Evolutionary conservation across 2,329 filamentous ascomycete species (phyloP).

Genomic region (Colletotrichum orbiculare): DNA sequence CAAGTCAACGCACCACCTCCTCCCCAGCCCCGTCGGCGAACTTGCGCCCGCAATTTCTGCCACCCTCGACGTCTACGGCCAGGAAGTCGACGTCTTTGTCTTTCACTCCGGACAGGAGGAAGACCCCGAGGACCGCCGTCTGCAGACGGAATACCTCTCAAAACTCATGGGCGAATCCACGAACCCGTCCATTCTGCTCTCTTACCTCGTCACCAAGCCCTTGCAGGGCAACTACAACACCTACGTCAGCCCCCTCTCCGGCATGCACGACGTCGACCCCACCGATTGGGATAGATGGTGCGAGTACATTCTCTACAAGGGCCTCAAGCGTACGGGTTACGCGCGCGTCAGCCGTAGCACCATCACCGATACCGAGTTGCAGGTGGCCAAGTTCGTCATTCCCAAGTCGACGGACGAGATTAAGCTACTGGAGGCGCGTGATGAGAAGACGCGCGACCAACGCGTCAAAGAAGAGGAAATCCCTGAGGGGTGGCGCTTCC

Average conservation of each 20-base stretch:
- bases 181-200: constrained; percentile 85
- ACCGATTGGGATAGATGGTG: constrained; percentile 98
- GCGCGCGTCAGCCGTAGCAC: constrained; percentile 88
- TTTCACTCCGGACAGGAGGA: constrained; percentile 99
- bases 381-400: constrained; percentile 94
- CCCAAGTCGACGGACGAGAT: constrained; percentile 74
- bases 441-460: constrained; percentile 65
- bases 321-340: constrained; percentile 85
- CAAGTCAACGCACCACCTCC: constrained; percentile 94
- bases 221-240: constrained; percentile 96
- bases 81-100: constrained; percentile 91
- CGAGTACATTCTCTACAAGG: constrained; percentile 98
- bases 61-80: constrained; percentile 93
- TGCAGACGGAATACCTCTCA: constrained; percentile 88
- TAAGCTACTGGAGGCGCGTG: constrained; percentile 51
- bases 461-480: constrained; percentile 78
- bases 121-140: constrained; percentile 87
- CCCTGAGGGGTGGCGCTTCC: constrained; percentile 83
- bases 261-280: constrained; percentile 95
- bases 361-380: constrained; percentile 97
- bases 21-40: constrained; percentile 93
- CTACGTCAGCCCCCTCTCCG: constrained; percentile 85
- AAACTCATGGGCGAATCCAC: constrained; percentile 86
- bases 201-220: constrained; percentile 92
- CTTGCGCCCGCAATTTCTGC: constrained; percentile 96